Evolutionary conservation across 352 stramenopile species (phyloP).

Genomic region (Phytophthora tentaculata): DNA sequence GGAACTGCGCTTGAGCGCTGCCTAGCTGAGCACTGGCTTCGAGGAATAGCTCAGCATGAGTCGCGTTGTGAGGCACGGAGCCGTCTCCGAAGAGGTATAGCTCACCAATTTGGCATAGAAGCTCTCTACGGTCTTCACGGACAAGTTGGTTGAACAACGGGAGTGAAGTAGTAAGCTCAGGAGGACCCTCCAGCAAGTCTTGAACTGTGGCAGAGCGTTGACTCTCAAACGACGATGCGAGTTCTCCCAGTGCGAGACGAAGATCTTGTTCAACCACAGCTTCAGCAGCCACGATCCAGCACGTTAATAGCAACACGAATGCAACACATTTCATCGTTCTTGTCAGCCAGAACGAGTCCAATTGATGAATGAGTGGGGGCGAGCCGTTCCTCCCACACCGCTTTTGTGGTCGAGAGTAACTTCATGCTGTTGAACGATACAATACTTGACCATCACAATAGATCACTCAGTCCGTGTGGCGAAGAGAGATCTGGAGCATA

Average conservation of each 20-base stretch:
- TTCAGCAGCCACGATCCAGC: slow-evolving; percentile 8
- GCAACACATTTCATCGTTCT: slow-evolving; percentile 17
- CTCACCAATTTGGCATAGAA: slow-evolving; percentile 51
- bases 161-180: slow-evolving; percentile 23
- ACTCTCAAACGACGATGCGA: slow-evolving; percentile 14
- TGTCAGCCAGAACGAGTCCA: slow-evolving; percentile 3
- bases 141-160: slow-evolving; percentile 32
- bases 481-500: slow-evolving; percentile 11
- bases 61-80: slow-evolving; percentile 22
- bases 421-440: slow-evolving; percentile 18
- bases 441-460: slow-evolving; percentile 11
- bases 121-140: slow-evolving; percentile 24
- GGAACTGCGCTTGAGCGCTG: slow-evolving; percentile 50
- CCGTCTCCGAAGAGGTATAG: slow-evolving; percentile 38
- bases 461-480: slow-evolving; percentile 1
- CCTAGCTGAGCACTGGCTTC: slow-evolving; percentile 44
- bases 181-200: slow-evolving; percentile 24
- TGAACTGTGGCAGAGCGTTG: slow-evolving; percentile 12
- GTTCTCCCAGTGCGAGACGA: slow-evolving; percentile 17
- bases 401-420: slow-evolving; percentile 23
- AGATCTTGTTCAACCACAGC: slow-evolving; percentile 21
- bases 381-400: not conserved
- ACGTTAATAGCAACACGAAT: slow-evolving; percentile 21
- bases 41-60: slow-evolving; percentile 41
- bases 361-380: slow-evolving; percentile 30